Conservation (phyloP, 495 filamentous ascomycete species). For the Peziza echinospora region DNA sequence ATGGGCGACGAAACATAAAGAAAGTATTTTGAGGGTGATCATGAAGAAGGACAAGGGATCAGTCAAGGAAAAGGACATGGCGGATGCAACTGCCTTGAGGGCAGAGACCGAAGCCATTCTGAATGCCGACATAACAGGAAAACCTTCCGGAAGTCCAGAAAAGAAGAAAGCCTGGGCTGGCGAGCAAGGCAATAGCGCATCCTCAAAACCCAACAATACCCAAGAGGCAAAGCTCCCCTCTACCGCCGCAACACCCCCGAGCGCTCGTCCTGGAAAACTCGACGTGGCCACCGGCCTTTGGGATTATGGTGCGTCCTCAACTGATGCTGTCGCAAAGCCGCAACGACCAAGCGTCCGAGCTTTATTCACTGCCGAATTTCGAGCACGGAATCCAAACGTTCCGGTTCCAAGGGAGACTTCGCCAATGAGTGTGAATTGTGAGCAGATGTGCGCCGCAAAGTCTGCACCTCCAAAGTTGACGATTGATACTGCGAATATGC, state of each 20-base stretch:
- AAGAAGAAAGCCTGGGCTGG: neutral
- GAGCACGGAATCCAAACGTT: neutral
- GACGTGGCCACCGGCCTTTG: too few species aligned
- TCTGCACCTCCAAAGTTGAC: neutral
- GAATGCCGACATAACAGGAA: neutral
- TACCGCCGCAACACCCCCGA: neutral
- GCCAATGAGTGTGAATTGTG: neutral
- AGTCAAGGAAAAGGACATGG: too few species aligned
- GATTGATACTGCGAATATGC: neutral
- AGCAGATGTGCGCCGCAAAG: neutral
- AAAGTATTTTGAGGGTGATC: neutral
- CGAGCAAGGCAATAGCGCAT: neutral
- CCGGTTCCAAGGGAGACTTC: neutral
- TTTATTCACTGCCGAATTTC: neutral
- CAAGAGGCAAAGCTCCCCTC: neutral
- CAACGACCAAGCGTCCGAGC: neutral
- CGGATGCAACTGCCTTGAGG: too few species aligned
- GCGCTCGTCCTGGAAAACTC: neutral
- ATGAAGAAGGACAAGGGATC: neutral
- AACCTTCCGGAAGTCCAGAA: neutral
- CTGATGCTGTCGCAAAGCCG: too few species aligned
- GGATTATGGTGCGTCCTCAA: too few species aligned
- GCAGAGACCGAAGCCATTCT: neutral
- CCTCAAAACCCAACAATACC: neutral
- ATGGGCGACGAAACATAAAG: neutral